Evolutionary conservation across 805 yeast genomes (phyloP).

Genomic region (Kregervanrija fluxuum): DNA sequence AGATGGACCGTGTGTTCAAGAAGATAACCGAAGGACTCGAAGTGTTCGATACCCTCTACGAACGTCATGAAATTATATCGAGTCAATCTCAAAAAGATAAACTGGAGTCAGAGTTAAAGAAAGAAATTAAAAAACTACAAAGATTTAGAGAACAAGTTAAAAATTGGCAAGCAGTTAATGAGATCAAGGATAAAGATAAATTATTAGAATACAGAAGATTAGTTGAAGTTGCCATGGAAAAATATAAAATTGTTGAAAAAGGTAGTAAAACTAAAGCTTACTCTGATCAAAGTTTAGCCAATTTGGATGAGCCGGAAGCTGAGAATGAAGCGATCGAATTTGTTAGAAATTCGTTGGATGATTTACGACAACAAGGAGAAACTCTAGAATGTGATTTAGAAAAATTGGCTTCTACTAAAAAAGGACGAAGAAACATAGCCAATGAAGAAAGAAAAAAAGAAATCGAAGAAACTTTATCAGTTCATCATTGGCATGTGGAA

Average conservation of each 20-base stretch:
- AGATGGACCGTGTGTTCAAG: slow-evolving; percentile 57
- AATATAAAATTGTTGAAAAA: slow-evolving; percentile 52
- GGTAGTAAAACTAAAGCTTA: slow-evolving; percentile 50
- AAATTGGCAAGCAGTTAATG: slow-evolving; percentile 49
- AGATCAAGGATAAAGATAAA: slow-evolving; percentile 39
- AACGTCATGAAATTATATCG: slow-evolving; percentile 40
- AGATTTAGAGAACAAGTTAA: slow-evolving; percentile 54
- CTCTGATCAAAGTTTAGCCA: slow-evolving; percentile 49
- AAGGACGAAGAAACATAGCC: slow-evolving; percentile 38
- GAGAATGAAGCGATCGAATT: slow-evolving; percentile 67
- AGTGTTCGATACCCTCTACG: slow-evolving; percentile 48
- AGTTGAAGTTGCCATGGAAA: slow-evolving; percentile 48
- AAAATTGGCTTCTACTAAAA: slow-evolving; percentile 38
- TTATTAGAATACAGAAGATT: slow-evolving; percentile 38
- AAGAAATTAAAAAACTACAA: slow-evolving; percentile 53
- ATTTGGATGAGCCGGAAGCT: slow-evolving; percentile 53
- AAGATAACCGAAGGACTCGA: slow-evolving; percentile 52
- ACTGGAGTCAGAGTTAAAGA: slow-evolving; percentile 48
- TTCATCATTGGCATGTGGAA: slow-evolving; percentile 73
- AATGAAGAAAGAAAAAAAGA: slow-evolving; percentile 48
- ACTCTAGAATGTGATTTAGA: slow-evolving; percentile 66
- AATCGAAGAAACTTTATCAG: slow-evolving; percentile 57
- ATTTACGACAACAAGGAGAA: slow-evolving; percentile 74
- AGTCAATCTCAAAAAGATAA: slow-evolving; percentile 49
- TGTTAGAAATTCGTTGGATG: slow-evolving; percentile 65